Conservation (phyloP, 805 yeast species). For the Myxozyma vanderwaltii region DNA sequence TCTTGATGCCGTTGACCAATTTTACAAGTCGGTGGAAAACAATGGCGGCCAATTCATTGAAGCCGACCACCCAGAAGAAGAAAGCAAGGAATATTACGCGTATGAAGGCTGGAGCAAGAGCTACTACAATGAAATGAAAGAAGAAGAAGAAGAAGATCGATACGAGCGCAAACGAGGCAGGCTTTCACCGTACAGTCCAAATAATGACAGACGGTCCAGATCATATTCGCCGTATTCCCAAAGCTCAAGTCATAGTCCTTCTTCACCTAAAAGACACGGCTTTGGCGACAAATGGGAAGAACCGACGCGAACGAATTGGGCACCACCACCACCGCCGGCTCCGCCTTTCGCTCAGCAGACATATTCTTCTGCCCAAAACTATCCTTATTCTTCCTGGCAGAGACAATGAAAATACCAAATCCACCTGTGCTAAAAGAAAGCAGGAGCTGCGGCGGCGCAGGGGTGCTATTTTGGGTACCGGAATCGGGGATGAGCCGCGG, state of each 20-base stretch:
- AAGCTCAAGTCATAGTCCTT: not conserved
- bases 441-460: too few species aligned
- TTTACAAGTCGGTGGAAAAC: constrained; percentile 15
- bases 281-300: not conserved
- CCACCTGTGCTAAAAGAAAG: too few species aligned
- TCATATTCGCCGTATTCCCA: not conserved
- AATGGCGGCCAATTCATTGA: constrained; percentile 10
- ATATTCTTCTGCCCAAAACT: not conserved
- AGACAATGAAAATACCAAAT: too few species aligned
- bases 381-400: too few species aligned
- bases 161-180: not conserved
- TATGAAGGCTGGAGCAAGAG: constrained; percentile 21
- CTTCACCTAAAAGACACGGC: too few species aligned
- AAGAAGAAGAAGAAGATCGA: not conserved
- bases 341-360: not conserved
- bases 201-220: not conserved
- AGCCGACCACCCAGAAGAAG: constrained; percentile 2
- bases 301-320: not conserved
- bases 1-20: constrained; percentile 16
- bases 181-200: not conserved
- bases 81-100: not conserved
- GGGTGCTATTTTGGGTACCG: not conserved
- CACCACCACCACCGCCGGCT: not conserved
- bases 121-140: constrained; percentile 6
- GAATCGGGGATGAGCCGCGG: not conserved